Evolutionary conservation across 768 basidiomycete species (phyloP).

Genomic region (Lactifluus echinatus): DNA sequence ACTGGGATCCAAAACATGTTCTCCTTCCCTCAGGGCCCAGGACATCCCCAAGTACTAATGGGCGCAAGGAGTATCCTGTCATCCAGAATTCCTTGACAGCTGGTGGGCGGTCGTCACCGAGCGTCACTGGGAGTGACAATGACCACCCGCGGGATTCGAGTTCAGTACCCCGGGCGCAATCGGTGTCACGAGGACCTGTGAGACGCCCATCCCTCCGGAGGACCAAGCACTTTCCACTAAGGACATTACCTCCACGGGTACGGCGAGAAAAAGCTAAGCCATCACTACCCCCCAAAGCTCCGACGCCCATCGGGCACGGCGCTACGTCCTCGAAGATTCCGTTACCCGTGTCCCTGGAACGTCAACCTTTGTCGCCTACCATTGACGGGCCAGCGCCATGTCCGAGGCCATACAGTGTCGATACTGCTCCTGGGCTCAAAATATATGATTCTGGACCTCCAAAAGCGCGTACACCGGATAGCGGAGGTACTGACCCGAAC

Average conservation of each 20-base stretch:
- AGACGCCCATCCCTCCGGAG: constrained; percentile 10
- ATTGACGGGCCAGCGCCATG: neutral
- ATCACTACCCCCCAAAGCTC: neutral
- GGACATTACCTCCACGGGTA: neutral
- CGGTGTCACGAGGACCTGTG: neutral
- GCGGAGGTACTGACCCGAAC: neutral
- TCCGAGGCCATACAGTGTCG: neutral
- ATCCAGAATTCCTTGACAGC: neutral
- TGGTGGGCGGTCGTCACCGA: neutral
- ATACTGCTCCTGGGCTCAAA: neutral
- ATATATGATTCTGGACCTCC: neutral
- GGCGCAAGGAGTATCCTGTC: neutral
- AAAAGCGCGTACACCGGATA: too few relatives aligned
- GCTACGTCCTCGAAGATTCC: neutral
- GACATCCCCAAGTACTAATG: neutral
- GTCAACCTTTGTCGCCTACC: neutral
- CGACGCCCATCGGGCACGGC: neutral
- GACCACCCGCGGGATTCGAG: neutral
- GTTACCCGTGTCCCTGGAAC: neutral
- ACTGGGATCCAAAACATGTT: neutral
- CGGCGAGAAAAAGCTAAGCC: neutral
- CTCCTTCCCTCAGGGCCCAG: neutral
- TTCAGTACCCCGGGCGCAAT: neutral
- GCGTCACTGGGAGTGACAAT: neutral
- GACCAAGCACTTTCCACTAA: neutral